phyloP scores from a whole-genome alignment of 73 alveolate genomes.

The Paraurostyla sp. region DNA sequence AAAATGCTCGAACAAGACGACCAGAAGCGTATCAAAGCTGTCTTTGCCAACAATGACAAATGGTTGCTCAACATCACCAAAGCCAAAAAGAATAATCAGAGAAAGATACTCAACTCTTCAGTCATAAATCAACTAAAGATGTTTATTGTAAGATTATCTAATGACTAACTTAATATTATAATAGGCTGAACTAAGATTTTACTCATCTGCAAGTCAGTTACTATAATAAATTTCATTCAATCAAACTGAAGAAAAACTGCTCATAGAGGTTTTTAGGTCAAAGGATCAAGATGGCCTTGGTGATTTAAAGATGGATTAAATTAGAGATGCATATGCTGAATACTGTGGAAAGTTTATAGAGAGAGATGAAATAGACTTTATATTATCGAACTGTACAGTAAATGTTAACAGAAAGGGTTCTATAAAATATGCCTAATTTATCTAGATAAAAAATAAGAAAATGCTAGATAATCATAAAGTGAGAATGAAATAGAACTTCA shows the following conservation, averaged over 20 bases:
- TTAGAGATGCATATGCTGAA: slow-evolving; percentile 13
- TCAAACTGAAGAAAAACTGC: slow-evolving; percentile 2
- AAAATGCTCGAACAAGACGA: slow-evolving; percentile 10
- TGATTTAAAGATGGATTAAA: slow-evolving; percentile 26
- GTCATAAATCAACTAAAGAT: neutral
- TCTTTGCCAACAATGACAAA: slow-evolving; percentile 26
- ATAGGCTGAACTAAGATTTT: slow-evolving; percentile 34
- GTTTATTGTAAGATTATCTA: slow-evolving; percentile 9
- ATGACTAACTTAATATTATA: neutral
- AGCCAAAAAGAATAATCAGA: slow-evolving; percentile 6
- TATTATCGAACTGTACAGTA: slow-evolving; percentile 12
- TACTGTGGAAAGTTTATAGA: slow-evolving; percentile 28
- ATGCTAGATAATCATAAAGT: neutral
- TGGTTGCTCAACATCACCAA: slow-evolving; percentile 48
- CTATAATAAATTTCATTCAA: neutral
- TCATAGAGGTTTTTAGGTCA: neutral
- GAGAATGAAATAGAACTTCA: neutral
- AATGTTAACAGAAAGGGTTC: neutral
- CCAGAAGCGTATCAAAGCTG: slow-evolving; percentile 41
- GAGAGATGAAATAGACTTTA: neutral
- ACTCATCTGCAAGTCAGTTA: neutral
- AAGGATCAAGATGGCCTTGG: slow-evolving; percentile 40
- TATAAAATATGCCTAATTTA: neutral
- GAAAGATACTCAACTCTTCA: neutral
- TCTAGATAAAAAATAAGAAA: neutral